These are phyloP conservation scores for Russula emetica DNA, from an alignment of 768 basidiomycete genomes.

Conservation along the genomic window DNA sequence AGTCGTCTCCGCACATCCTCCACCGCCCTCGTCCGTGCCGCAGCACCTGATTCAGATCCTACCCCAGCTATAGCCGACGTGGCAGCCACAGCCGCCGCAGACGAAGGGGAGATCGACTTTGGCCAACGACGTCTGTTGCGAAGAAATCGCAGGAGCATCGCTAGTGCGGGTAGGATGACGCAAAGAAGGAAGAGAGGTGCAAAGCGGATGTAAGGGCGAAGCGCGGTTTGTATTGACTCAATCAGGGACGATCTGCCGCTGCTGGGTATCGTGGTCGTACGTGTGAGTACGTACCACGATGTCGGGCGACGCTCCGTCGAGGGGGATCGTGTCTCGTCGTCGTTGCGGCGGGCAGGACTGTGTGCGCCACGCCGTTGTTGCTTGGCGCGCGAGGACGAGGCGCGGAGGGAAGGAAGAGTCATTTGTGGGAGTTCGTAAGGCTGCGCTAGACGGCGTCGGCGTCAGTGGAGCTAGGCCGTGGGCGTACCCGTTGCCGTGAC, in stretches of 20 bases:
- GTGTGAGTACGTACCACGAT: not conserved
- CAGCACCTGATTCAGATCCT: not conserved
- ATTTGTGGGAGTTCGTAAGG: not conserved
- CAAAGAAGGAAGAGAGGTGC: conserved; percentile 23
- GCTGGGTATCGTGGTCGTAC: not conserved
- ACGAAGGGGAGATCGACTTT: not conserved
- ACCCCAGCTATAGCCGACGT: not conserved
- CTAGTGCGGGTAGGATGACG: conserved; percentile 22
- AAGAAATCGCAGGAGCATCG: conserved; percentile 18
- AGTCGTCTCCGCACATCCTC: conserved; percentile 26
- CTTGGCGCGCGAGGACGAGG: conserved; percentile 2
- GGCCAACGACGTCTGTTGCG: conserved; percentile 5
- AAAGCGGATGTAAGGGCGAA: conserved; percentile 18
- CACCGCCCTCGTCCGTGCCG: conserved; percentile 5
- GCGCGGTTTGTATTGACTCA: conserved; percentile 6
- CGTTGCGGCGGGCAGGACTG: not conserved
- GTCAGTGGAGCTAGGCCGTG: conserved; percentile 8
- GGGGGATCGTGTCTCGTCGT: not conserved
- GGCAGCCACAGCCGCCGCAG: not conserved
- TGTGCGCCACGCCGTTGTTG: not conserved
- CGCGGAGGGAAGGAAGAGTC: conserved; percentile 8
- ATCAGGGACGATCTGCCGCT: not conserved
- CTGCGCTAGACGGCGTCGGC: not conserved
- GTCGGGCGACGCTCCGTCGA: not conserved
- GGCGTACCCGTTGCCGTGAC: not conserved